A percentile compares a stretch with the other conserved stretches of the same genome.
These are phyloP conservation scores for Salix caprea DNA, from an alignment of 345 rosid species.

Conservation along the genomic window DNA sequence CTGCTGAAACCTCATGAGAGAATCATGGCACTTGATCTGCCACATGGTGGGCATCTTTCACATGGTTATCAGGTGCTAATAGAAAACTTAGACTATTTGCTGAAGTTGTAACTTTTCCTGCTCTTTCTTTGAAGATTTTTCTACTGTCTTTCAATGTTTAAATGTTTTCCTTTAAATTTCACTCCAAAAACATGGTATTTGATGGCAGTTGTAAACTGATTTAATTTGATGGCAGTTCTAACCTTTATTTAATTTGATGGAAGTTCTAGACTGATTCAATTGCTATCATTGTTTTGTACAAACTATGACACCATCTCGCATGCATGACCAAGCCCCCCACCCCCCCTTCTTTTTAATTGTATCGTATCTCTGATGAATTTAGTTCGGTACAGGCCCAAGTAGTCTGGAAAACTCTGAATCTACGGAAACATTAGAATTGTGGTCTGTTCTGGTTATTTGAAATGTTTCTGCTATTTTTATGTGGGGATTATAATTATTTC, in stretches of 20 bases:
- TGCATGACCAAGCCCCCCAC: background rate
- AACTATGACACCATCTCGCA: background rate
- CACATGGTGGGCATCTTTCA: conserved; percentile 99
- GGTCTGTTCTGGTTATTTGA: background rate
- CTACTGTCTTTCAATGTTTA: background rate
- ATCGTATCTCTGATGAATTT: background rate
- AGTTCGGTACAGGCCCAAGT: no score
- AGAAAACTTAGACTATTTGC: background rate
- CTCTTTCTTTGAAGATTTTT: background rate
- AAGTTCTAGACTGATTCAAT: background rate
- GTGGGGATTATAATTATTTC: background rate
- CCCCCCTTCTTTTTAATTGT: background rate
- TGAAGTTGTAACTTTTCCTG: background rate
- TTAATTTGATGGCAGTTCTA: background rate
- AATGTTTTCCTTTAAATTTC: background rate
- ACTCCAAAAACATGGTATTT: background rate
- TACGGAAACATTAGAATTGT: background rate
- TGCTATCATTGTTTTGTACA: no score
- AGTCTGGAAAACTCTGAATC: background rate
- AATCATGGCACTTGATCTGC: conserved; percentile 96
- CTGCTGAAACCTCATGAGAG: conserved; percentile 87
- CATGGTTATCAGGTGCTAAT: conserved; percentile 90
- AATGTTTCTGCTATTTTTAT: background rate
- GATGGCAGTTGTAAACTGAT: background rate
- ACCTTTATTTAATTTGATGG: background rate